These are phyloP conservation scores for Moesziomyces sp. DNA, from an alignment of 1,284 basidiomycete species.

Conservation along the genomic window DNA sequence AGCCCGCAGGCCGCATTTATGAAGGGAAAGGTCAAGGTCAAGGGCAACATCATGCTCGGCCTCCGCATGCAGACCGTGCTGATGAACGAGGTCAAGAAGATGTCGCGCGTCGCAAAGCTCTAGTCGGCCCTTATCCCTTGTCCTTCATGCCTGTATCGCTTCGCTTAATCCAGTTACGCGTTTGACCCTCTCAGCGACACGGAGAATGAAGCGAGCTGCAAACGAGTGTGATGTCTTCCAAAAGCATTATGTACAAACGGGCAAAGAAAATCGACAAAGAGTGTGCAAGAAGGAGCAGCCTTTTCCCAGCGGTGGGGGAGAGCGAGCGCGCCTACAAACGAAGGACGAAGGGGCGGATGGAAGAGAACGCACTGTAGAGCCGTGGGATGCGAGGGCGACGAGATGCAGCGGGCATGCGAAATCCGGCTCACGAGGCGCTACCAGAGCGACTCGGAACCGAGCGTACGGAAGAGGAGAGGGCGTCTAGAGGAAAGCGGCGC, in stretches of 20 bases:
- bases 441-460: conserved; percentile 13
- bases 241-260: not conserved
- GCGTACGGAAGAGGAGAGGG: not conserved
- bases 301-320: no score
- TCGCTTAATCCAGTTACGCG: no score
- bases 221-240: not conserved
- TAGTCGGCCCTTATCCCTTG: conserved; percentile 3
- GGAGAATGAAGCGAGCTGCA: not conserved
- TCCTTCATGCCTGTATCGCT: no score
- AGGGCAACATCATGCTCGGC: conserved; percentile 59
- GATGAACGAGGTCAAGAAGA: conserved; percentile 54
- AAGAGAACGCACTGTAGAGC: conserved; percentile 1
- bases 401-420: not conserved
- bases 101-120: conserved; percentile 48
- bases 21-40: conserved; percentile 58
- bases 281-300: not conserved
- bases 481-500: conserved; percentile 39
- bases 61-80: conserved; percentile 55
- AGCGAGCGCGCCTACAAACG: conserved; percentile 4
- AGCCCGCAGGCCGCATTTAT: conserved; percentile 57
- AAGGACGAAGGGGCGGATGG: conserved; percentile 15
- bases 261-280: not conserved
- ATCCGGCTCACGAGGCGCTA: conserved; percentile 3
- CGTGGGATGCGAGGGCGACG: conserved; percentile 1
- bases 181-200: no score